Evolutionary conservation across 2,329 filamentous ascomycete genomes (phyloP).

Genomic region (Septoria petroselini): DNA sequence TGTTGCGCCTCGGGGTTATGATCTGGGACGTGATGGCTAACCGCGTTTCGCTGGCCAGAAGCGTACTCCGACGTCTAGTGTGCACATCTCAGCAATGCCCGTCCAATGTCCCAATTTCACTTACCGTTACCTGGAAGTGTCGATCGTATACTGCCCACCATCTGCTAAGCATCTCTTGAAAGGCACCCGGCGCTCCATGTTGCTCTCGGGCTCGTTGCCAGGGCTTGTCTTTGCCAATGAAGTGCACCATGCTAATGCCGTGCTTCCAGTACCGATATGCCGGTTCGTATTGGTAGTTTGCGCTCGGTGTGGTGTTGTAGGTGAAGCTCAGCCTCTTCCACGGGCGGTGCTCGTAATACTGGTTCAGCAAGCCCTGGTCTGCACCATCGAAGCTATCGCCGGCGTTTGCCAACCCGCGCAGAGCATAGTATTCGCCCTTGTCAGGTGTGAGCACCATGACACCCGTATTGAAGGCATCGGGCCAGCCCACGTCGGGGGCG

Average conservation of each 20-base stretch:
- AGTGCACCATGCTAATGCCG: slow-evolving; percentile 86
- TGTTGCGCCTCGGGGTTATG: not conserved
- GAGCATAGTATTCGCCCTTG: slow-evolving; percentile 80
- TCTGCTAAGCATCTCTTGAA: slow-evolving; percentile 76
- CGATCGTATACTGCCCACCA: slow-evolving; percentile 96
- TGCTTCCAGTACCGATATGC: slow-evolving; percentile 92
- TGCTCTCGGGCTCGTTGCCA: slow-evolving; percentile 56
- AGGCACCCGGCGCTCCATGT: slow-evolving; percentile 59
- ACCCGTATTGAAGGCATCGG: slow-evolving; percentile 96
- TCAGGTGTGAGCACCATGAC: slow-evolving; percentile 89
- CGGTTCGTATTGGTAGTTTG: slow-evolving; percentile 94
- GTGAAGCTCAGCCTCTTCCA: slow-evolving; percentile 89
- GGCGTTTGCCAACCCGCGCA: slow-evolving; percentile 76
- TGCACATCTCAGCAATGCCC: slow-evolving; percentile 16
- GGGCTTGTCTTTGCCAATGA: slow-evolving; percentile 88
- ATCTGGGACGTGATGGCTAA: slow-evolving; percentile 12
- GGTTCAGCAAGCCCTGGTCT: slow-evolving; percentile 92
- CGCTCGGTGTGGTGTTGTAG: slow-evolving; percentile 96
- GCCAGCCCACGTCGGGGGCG: slow-evolving; percentile 95
- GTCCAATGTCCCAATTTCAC: not conserved
- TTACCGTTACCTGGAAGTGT: slow-evolving; percentile 61
- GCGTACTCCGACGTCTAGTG: slow-evolving; percentile 22
- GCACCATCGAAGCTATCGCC: slow-evolving; percentile 96
- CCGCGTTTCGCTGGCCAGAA: slow-evolving; percentile 18
- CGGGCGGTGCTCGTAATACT: slow-evolving; percentile 74